Evolutionary conservation across 352 stramenopile species (phyloP).

Genomic region (Pythium phragmitis): DNA sequence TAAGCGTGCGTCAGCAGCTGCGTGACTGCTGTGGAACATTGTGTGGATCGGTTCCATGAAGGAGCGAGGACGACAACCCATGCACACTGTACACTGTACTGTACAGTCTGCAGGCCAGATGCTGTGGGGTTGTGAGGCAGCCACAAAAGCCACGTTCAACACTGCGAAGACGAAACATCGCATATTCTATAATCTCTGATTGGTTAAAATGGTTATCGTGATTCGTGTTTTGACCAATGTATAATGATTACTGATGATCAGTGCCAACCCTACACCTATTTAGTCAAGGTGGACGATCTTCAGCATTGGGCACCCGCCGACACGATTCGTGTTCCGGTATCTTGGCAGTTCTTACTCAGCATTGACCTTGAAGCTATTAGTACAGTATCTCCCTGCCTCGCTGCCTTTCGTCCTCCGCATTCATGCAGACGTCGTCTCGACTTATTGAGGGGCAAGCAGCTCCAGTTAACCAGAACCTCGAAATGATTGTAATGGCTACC

Average conservation of each 20-base stretch:
- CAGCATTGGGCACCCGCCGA: no score
- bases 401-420: no score
- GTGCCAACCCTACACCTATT: not conserved
- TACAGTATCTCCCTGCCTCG: no score
- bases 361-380: no score
- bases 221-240: not conserved
- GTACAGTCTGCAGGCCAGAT: not conserved
- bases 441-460: no score
- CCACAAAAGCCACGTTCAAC: not conserved
- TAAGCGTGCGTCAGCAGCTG: not conserved
- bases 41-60: not conserved
- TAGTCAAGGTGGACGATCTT: not conserved
- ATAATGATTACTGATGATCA: not conserved
- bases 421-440: no score
- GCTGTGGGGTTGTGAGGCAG: not conserved
- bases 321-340: no score
- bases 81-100: no score
- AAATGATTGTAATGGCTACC: no score
- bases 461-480: no score
- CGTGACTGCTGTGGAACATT: not conserved
- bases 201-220: not conserved
- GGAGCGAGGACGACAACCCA: not conserved
- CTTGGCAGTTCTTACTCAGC: no score
- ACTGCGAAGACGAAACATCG: no score
- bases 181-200: not conserved